Evolutionary conservation across 805 yeast genomes (phyloP), one percentile per base, ranked within the genome.

Genomic region (Candida loeiensis): DNA sequence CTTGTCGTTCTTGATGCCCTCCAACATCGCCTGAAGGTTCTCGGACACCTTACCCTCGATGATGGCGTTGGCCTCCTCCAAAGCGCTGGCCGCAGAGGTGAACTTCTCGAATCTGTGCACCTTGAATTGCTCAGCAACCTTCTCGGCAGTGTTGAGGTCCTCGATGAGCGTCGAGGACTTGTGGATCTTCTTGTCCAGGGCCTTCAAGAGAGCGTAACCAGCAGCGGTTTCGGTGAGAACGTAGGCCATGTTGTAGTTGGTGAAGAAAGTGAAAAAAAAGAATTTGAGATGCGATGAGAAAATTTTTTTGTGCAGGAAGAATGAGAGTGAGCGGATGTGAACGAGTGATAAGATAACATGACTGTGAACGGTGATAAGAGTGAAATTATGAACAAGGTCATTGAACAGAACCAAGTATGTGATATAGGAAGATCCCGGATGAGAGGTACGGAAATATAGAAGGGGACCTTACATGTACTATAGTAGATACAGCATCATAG

Each of bases 221-320:
- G 99, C 99, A 49, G 99, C 86, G 50, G 99, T 93, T 75, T 93
- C 99, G 46, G 98, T 85, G 64, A 91, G 80, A 60, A 91, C 89
- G 77, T 74, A 85, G 48, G 93, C 84, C 95, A 85, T 85, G 35
- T 19, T 30, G 40, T 28, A 28, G 42, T 28, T 20, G 15, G 34
- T 28, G 37, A 19, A 33, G 30, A 20, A 28, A 34, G 6, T 37
- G 45, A 37, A 42, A 42, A 42, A 38, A 24, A 25, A 28, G 45
- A 43, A 18, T 9, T 18, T 39, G 46, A 43, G 45, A 38, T 39
- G 36, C 36, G 34, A 34, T 26, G 36, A 40, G 16, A 36, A 39
- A 36, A 37, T 14, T 30, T 30, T 28, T 28, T 28, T 28, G 31
- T 30, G 33, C 20, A 30, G 33, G 21, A 25, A 25, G n/a, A 11